phyloP scores from a whole-genome alignment of 1,284 basidiomycete species.

The Polyporus tsugae region DNA sequence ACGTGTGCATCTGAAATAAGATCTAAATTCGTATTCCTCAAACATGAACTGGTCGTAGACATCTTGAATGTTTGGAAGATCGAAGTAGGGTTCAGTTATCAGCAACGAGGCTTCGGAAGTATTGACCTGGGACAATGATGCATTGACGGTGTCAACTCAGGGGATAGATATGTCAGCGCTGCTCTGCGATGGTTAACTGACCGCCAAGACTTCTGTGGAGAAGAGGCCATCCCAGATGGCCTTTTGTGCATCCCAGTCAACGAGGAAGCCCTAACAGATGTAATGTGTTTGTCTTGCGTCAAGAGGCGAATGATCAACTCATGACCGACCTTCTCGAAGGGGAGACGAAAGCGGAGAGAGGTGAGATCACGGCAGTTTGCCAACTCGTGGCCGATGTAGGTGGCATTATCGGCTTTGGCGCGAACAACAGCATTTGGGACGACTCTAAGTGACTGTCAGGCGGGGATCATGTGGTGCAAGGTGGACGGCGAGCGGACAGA shows the following conservation, averaged over 20 bases:
- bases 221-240: conserved; percentile 90
- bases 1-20: conserved; percentile 86
- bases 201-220: conserved; percentile 72
- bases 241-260: conserved; percentile 94
- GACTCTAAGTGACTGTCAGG: conserved; percentile 52
- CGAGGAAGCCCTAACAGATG: conserved; percentile 77
- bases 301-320: neutral
- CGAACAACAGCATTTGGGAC: conserved; percentile 83
- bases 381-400: conserved; percentile 87
- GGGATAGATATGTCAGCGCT: conserved; percentile 1
- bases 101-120: conserved; percentile 78
- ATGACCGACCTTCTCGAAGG: conserved; percentile 82
- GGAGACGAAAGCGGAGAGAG: conserved; percentile 80
- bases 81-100: conserved; percentile 94
- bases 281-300: conserved; percentile 15
- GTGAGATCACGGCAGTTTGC: conserved; percentile 79
- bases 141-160: neutral
- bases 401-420: conserved; percentile 80
- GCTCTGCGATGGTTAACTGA: conserved; percentile 45
- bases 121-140: conserved; percentile 61
- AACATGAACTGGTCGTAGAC: conserved; percentile 95
- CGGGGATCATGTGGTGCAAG: conserved; percentile 12
- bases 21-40: conserved; percentile 94
- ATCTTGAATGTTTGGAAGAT: conserved; percentile 89
- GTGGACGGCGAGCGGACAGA: conserved; percentile 23